Evolutionary conservation across 2,329 filamentous ascomycete species (phyloP), one percentile per base, ranked within the genome.

Genomic region (Lachnellula hyalina): DNA sequence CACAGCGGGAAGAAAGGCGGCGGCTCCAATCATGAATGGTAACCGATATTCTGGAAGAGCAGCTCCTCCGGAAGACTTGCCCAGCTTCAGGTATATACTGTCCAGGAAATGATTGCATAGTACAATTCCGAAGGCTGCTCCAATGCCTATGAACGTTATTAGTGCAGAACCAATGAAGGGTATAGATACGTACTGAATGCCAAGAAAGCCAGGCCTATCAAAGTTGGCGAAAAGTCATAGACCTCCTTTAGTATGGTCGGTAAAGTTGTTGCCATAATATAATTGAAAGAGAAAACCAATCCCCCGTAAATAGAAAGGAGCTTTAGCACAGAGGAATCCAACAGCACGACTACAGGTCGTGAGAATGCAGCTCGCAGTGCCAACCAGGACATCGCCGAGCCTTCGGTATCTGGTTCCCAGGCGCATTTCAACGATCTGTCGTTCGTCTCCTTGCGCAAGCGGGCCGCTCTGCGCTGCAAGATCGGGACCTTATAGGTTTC

Each of bases 401-500:
- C 70, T 47, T 83, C 84, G 65, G 80, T 79, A 12, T 84, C 74
- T 2, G 81, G 77, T 49, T 73, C 61, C 46, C 51, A 65, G 0
- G 58, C 58, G 56, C 62, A 63, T 40, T 58, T 63, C 4, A 65
- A 45, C 1, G 58, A 49, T n/a, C 58, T 52, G 56, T 84, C 83
- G 12, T 78, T 77, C 0, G 76, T 82, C 48, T 77, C 72, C 50
- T 74, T 73, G 2, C 74, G 73, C 2, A 84, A 72, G 1, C 67
- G 47, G 7, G 59, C 59, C 8, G 63, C 77, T 50, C 74, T 70
- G 3, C 72, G 71, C 44, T 74, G 67, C 42, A 85, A 67, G 46
- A 86, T 82, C 1, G 75, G 70, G 41, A 82, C 74, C 62, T 77
- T 79, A 68, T 86, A 86, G 12, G 84, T 86, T 70, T 87, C 84